Conservation (phyloP, 2,329 filamentous ascomycete genomes). For the Aureobasidium sp. region DNA sequence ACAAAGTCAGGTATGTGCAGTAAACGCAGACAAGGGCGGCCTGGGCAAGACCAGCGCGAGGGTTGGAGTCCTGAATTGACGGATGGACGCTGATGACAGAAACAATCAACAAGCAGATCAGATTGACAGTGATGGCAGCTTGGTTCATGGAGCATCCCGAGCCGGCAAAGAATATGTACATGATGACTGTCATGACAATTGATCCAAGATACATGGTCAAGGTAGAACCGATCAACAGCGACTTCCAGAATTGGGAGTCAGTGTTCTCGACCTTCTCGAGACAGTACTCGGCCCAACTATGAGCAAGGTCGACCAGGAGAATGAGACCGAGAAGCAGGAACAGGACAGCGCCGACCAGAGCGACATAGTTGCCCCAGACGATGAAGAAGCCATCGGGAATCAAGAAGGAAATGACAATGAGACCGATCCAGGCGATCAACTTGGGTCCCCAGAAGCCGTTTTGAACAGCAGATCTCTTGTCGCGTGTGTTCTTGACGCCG, state of each 20-base stretch:
- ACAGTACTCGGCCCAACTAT: constrained; percentile 96
- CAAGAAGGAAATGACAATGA: constrained; percentile 88
- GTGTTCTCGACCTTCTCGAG: constrained; percentile 85
- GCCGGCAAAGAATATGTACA: constrained; percentile 92
- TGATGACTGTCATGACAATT: constrained; percentile 87
- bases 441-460: constrained; percentile 99
- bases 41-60: constrained; percentile 91
- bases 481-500: constrained; percentile 79
- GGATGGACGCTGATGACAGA: constrained; percentile 86
- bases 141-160: constrained; percentile 90
- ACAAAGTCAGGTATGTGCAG: constrained; percentile 98
- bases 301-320: constrained; percentile 86
- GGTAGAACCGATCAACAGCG: constrained; percentile 83
- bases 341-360: constrained; percentile 79
- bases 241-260: constrained; percentile 78
- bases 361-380: constrained; percentile 91
- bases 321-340: constrained; percentile 91
- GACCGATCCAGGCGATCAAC: constrained; percentile 76
- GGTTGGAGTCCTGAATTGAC: constrained; percentile 81
- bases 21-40: constrained; percentile 96
- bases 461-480: constrained; percentile 79
- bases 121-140: constrained; percentile 86
- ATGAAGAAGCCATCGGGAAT: constrained; percentile 94
- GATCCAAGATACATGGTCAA: constrained; percentile 88
- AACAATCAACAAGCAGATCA: constrained; percentile 73